These are phyloP conservation scores for Pseudocercospora fijiensis DNA, from an alignment of 2,329 filamentous ascomycete species.

Conservation along the genomic window DNA sequence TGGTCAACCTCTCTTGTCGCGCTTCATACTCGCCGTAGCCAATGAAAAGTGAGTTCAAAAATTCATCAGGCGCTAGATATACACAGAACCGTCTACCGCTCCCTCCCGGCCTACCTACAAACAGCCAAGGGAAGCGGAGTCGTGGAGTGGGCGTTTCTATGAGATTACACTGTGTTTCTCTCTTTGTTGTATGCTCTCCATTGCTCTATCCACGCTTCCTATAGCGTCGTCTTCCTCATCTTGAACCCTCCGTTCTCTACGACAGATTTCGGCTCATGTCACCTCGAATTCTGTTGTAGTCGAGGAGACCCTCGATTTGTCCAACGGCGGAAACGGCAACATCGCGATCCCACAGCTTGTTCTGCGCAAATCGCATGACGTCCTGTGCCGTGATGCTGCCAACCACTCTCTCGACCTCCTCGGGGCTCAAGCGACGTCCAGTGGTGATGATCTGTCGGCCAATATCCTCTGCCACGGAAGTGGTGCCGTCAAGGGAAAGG, in stretches of 20 bases:
- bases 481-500: constrained; percentile 94
- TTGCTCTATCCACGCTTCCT: constrained; percentile 9
- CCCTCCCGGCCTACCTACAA: constrained; percentile 5
- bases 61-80: constrained; percentile 9
- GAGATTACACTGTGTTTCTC: constrained; percentile 28
- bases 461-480: constrained; percentile 95
- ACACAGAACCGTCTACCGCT: not conserved
- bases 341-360: constrained; percentile 96
- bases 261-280: constrained; percentile 79
- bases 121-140: constrained; percentile 3
- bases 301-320: constrained; percentile 77
- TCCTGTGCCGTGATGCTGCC: constrained; percentile 90
- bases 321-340: constrained; percentile 91
- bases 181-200: constrained; percentile 12
- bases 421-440: constrained; percentile 82
- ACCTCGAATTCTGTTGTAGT: constrained; percentile 76
- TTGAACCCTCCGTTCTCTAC: constrained; percentile 29
- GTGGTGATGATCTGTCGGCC: constrained; percentile 98
- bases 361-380: constrained; percentile 92
- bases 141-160: constrained; percentile 21
- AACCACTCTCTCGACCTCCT: constrained; percentile 92
- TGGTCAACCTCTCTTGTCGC: not conserved
- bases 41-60: not conserved
- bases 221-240: constrained; percentile 4
- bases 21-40: not conserved